Conservation (phyloP, 306 rosid species). For the Citrullus amarus region DNA sequence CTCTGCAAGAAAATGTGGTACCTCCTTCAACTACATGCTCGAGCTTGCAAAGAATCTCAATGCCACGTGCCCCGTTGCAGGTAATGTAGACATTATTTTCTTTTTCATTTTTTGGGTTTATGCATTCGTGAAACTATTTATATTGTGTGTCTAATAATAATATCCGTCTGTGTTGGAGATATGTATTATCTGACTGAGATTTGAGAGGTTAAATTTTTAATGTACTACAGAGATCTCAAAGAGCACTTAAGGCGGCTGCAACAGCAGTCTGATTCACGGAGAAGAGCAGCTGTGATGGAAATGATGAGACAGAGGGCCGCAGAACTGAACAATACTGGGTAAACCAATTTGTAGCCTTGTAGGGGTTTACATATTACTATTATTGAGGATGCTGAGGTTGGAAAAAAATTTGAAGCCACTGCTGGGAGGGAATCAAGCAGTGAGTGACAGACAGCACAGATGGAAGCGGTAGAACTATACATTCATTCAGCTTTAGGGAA, state of each 20-base stretch:
- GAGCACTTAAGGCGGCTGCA: constrained; percentile 92
- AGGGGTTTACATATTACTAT: constrained; percentile 18
- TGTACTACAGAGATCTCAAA: constrained; percentile 67
- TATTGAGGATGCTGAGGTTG: constrained; percentile 16
- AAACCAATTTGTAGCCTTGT: constrained; percentile 17
- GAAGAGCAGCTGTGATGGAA: constrained; percentile 98
- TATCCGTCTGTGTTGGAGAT: not conserved
- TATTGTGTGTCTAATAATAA: not conserved
- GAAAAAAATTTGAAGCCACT: constrained; percentile 18
- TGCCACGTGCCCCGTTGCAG: constrained; percentile 99
- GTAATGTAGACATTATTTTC: constrained; percentile 23
- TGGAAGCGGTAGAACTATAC: constrained; percentile 27
- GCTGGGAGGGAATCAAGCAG: constrained; percentile 18
- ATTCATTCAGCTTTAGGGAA: constrained; percentile 17
- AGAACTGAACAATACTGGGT: constrained; percentile 67
- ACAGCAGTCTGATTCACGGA: constrained; percentile 90
- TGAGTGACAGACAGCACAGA: constrained; percentile 15
- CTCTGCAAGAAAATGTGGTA: constrained; percentile 98
- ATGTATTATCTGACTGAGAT: not conserved
- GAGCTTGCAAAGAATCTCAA: constrained; percentile 92
- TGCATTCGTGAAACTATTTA: not conserved
- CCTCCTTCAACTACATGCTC: constrained; percentile 96
- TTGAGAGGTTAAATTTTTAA: not conserved
- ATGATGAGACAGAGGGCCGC: constrained; percentile 99
- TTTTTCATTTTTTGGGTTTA: not conserved